Conservation (phyloP, 2,329 filamentous ascomycete genomes). For the Colletotrichum magnum region DNA sequence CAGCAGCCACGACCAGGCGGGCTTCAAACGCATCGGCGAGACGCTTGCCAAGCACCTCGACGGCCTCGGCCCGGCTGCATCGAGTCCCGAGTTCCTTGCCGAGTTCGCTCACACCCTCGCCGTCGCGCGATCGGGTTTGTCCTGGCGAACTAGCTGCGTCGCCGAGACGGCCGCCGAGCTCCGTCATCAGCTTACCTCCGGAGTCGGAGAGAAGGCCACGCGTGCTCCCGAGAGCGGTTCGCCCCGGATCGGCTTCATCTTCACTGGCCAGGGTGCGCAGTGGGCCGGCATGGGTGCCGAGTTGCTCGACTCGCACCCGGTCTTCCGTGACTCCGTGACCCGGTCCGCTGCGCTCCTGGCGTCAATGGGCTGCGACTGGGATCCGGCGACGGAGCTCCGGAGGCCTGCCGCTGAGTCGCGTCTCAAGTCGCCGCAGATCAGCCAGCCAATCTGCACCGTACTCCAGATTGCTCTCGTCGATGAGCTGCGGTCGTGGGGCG, state of each 20-base stretch:
- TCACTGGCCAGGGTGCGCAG: constrained; percentile 43
- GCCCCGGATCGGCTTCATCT: constrained; percentile 37
- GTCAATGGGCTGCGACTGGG: constrained; percentile 3
- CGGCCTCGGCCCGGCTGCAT: not conserved
- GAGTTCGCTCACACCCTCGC: constrained; percentile 13
- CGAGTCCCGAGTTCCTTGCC: constrained; percentile 12
- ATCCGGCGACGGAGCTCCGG: constrained; percentile 8
- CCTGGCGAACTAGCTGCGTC: constrained; percentile 14
- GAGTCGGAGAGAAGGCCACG: not conserved
- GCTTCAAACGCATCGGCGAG: constrained; percentile 6
- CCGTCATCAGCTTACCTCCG: not conserved
- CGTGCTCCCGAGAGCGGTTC: too few relatives aligned
- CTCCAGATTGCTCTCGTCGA: constrained; percentile 57
- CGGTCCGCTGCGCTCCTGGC: constrained; percentile 32
- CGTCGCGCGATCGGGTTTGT: constrained; percentile 5
- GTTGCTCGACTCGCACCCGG: constrained; percentile 6
- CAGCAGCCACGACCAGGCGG: constrained; percentile 26
- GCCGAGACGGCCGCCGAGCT: not conserved
- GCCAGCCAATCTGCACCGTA: constrained; percentile 52
- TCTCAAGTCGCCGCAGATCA: constrained; percentile 38
- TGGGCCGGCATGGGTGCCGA: constrained; percentile 41
- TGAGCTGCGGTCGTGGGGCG: constrained; percentile 46
- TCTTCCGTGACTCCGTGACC: constrained; percentile 39
- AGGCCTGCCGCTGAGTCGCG: not conserved
- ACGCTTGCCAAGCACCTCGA: not conserved